A percentile compares a stretch with the other conserved stretches of the same genome.
These are phyloP conservation scores for Candida railenensis DNA, from an alignment of 805 yeast genomes.

Conservation along the genomic window DNA sequence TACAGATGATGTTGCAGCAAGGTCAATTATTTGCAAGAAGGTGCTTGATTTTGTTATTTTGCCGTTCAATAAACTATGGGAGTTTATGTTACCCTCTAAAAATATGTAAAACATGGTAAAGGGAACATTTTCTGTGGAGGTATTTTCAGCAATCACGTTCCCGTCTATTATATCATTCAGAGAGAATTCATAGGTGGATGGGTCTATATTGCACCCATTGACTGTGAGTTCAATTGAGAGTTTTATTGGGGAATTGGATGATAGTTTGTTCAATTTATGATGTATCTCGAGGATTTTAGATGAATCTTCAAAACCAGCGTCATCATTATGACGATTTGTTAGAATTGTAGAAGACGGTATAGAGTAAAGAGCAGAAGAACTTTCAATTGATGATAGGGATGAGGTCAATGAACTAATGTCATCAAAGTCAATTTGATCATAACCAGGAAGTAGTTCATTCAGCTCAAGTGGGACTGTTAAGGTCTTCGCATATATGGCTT, in stretches of 20 bases:
- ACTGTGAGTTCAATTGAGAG: neutral
- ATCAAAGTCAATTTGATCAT: neutral
- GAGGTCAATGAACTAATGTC: neutral
- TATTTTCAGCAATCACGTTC: conserved; percentile 2
- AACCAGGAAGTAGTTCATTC: neutral
- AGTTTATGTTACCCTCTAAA: conserved; percentile 4
- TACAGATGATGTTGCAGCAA: conserved; percentile 1
- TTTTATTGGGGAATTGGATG: neutral
- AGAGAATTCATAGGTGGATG: neutral
- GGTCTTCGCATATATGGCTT: conserved; percentile 1
- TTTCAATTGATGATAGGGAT: neutral
- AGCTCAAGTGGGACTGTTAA: neutral
- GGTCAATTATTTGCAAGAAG: conserved; percentile 4
- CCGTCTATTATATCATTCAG: conserved; percentile 4
- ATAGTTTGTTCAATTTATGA: neutral
- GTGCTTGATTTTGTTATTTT: neutral
- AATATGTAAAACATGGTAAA: conserved; percentile 4
- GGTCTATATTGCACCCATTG: neutral
- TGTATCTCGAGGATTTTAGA: conserved; percentile 2
- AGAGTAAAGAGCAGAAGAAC: neutral
- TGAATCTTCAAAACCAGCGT: neutral
- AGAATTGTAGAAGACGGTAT: neutral
- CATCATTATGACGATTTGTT: neutral
- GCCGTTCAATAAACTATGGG: neutral
- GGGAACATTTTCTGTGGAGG: neutral